A percentile compares a stretch with the other conserved stretches of the same genome.
Conservation (phyloP, 805 yeast genomes). For the Suhomyces sp. region DNA sequence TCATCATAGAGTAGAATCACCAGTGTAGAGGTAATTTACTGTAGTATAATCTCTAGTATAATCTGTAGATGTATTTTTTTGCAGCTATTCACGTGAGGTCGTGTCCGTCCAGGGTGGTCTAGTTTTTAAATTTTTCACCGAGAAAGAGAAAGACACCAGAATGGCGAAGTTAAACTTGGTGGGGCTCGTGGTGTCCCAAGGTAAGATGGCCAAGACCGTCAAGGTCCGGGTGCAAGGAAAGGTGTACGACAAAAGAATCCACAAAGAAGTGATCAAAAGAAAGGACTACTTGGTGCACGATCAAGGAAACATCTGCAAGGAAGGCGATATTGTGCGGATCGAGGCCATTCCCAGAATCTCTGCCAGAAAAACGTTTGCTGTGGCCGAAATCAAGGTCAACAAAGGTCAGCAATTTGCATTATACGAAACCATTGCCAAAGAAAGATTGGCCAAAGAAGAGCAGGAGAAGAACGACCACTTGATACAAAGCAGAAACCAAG, state of each 20-base stretch:
- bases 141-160: background rate
- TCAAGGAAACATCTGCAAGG: slow-evolving; percentile 85
- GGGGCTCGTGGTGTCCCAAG: slow-evolving; percentile 93
- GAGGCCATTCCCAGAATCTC: slow-evolving; percentile 86
- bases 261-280: slow-evolving; percentile 72
- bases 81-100: background rate
- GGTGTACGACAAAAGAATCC: slow-evolving; percentile 65
- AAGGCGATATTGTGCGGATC: slow-evolving; percentile 93
- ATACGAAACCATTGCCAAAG: slow-evolving; percentile 71
- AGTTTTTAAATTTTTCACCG: background rate
- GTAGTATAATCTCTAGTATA: too few species aligned
- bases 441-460: slow-evolving; percentile 67
- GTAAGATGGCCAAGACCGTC: slow-evolving; percentile 93
- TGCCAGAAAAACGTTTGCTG: slow-evolving; percentile 78
- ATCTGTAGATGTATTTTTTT: background rate
- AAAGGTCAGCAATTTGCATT: slow-evolving; percentile 89
- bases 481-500: slow-evolving; percentile 39
- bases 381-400: slow-evolving; percentile 85
- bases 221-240: slow-evolving; percentile 85
- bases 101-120: background rate
- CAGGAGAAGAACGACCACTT: slow-evolving; percentile 52
- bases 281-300: slow-evolving; percentile 91
- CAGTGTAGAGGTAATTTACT: too few species aligned
- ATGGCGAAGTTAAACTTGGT: slow-evolving; percentile 91
- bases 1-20: too few species aligned